Evolutionary conservation across 2,329 filamentous ascomycete species (phyloP).

Genomic region (Hypoxylon sp.): DNA sequence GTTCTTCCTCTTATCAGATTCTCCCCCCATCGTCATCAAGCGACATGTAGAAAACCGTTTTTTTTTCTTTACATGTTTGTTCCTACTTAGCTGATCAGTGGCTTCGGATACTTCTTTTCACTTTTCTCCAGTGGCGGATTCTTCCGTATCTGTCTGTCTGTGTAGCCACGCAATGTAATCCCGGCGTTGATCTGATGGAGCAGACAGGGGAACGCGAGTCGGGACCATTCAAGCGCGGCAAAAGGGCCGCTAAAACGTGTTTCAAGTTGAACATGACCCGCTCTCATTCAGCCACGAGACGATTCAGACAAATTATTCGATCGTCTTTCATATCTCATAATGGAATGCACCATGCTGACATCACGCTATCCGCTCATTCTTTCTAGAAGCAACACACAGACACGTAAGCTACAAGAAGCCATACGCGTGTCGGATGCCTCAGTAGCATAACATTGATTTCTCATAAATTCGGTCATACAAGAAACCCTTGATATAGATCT

Average conservation of each 20-base stretch:
- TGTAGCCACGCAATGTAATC: slow-evolving; percentile 42
- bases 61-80: slow-evolving; percentile 13
- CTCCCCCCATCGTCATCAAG: slow-evolving; percentile 20
- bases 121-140: slow-evolving; percentile 32
- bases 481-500: slow-evolving; percentile 2
- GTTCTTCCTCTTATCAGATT: slow-evolving; percentile 5
- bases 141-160: slow-evolving; percentile 27
- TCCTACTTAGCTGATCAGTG: slow-evolving; percentile 17
- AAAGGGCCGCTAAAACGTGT: slow-evolving; percentile 44
- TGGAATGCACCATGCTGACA: slow-evolving; percentile 36
- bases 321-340: slow-evolving; percentile 27
- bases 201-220: slow-evolving; percentile 36
- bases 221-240: slow-evolving; percentile 18
- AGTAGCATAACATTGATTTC: slow-evolving; percentile 4
- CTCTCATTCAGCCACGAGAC: slow-evolving; percentile 45
- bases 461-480: slow-evolving; percentile 4
- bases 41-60: slow-evolving; percentile 14
- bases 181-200: slow-evolving; percentile 40
- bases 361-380: slow-evolving; percentile 29
- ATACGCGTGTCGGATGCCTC: not conserved
- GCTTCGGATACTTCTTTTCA: slow-evolving; percentile 28
- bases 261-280: slow-evolving; percentile 50
- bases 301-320: slow-evolving; percentile 43
- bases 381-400: slow-evolving; percentile 38
- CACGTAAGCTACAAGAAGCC: slow-evolving; percentile 28